Base-by-base conservation (phyloP, 2,329 filamentous ascomycete species). In the Clarireedia paspali region DNA sequence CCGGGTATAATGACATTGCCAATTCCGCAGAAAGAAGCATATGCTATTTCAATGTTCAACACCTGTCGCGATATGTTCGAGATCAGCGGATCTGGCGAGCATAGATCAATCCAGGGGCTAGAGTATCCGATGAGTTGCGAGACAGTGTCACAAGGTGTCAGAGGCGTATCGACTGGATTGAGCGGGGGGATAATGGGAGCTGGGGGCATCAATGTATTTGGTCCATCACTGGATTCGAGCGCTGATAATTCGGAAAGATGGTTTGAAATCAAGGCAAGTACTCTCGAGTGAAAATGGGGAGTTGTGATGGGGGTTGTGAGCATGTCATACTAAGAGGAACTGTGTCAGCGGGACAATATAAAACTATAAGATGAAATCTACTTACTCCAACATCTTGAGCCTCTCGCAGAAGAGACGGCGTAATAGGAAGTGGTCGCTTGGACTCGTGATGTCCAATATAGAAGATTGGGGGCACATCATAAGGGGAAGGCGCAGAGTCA, bases 61-160 rank as follows among this genome's bases (percentile, higher is more conserved):
- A 95, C 88, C 72, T 96, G 92, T 46, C 89, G 84, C 38, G 92
- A 96, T 57, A 97, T 80, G 69, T 88, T 89, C 6, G 90, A 84
- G 60, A 97, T 85, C 60, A 92, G 72, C 6, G 91, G 88, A 70
- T 96, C 87, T 1, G 84, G 74, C 2, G 91, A 95, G 65, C 85
- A 87, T 12, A 97, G 75, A 68, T 97, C 91, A 62, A 96, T 92
- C 92, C 92, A 97, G 5, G 89, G 82, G 70, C 91, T 96, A n/a
- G 84, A 83, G 57, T 87, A 85, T 14, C 84, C 89, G 49, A 95
- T 80, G 57, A 94, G 77, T 52, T 91, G 88, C 60, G 84, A 83
- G 59, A 91, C 82, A 60, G 80, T 79, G 14, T 82, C 78, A 56
- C 80, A 80, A 5, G 88, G 88, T 49, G 83, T 83, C 54, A 94